Conservation (phyloP, 331 rosid genomes). For the Malus hybrid region DNA sequence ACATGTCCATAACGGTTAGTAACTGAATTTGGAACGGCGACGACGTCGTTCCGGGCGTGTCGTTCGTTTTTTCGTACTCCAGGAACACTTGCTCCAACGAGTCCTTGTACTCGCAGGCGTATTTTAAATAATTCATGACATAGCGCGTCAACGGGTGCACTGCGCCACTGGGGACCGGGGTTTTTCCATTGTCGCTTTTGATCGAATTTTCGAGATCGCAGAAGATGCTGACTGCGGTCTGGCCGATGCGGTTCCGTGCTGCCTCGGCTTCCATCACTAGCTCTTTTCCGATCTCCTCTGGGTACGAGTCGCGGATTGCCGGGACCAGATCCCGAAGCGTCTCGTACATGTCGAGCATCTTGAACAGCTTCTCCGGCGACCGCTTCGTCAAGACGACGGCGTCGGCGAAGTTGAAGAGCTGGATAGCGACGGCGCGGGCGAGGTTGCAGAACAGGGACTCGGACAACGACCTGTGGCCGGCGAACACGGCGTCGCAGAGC, state of each 20-base stretch:
- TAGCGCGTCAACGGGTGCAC: conserved; percentile 77
- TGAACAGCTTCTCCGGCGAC: conserved; percentile 66
- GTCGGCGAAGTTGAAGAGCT: conserved; percentile 55
- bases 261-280: conserved; percentile 26
- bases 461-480: conserved; percentile 21
- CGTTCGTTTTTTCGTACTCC: conserved; percentile 1
- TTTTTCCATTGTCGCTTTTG: conserved; percentile 46
- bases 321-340: conserved; percentile 41
- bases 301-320: conserved; percentile 10
- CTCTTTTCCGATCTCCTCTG: conserved; percentile 20
- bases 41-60: conserved; percentile 7
- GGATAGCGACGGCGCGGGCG: conserved; percentile 29
- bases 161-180: conserved; percentile 62
- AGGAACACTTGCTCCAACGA: conserved; percentile 53
- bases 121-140: conserved; percentile 69
- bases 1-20: conserved; percentile 39
- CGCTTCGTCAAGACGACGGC: conserved; percentile 43
- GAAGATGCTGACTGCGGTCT: conserved; percentile 40
- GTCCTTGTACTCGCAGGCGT: conserved; percentile 66
- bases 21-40: conserved; percentile 45
- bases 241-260: conserved; percentile 26
- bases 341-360: conserved; percentile 71
- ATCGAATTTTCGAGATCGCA: conserved; percentile 55
- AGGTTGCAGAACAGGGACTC: conserved; percentile 28
- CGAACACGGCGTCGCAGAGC: conserved; percentile 41